Evolutionary conservation across 1,284 basidiomycete genomes (phyloP).

Genomic region (Mixia osmundae): DNA sequence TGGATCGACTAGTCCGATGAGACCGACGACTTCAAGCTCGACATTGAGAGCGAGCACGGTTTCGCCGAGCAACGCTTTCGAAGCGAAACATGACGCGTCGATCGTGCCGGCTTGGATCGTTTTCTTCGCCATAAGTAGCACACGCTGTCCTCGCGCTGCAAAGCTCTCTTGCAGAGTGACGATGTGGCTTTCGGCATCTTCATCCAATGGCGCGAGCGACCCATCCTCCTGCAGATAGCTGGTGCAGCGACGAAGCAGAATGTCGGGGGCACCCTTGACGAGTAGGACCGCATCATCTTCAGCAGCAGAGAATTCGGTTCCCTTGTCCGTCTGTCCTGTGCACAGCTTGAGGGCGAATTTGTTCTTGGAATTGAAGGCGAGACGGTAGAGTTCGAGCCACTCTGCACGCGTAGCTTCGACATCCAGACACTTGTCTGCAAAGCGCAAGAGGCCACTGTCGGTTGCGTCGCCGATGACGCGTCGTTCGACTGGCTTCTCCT

Average conservation of each 20-base stretch:
- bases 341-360: slow-evolving; percentile 36
- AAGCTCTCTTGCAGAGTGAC: slow-evolving; percentile 28
- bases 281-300: slow-evolving; percentile 24
- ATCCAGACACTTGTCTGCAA: slow-evolving; percentile 29
- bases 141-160: slow-evolving; percentile 37
- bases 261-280: slow-evolving; percentile 37
- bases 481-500: too few species aligned
- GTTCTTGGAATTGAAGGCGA: slow-evolving; percentile 39
- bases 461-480: slow-evolving; percentile 34
- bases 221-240: slow-evolving; percentile 20
- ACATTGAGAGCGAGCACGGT: too few species aligned
- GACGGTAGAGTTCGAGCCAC: slow-evolving; percentile 24
- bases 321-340: slow-evolving; percentile 1
- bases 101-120: too few species aligned
- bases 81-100: too few species aligned
- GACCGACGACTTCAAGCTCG: slow-evolving; percentile 36
- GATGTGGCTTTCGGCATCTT: slow-evolving; percentile 19
- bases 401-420: slow-evolving; percentile 19
- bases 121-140: slow-evolving; percentile 29
- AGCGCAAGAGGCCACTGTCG: slow-evolving; percentile 37
- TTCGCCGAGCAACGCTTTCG: too few species aligned
- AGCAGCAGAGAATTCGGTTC: slow-evolving; percentile 21
- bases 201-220: slow-evolving; percentile 22
- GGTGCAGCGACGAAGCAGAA: slow-evolving; percentile 28
- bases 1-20: slow-evolving; percentile 41